Evolutionary conservation across 148 eudicot genomes (phyloP).

Genomic region (Silene latifolia): DNA sequence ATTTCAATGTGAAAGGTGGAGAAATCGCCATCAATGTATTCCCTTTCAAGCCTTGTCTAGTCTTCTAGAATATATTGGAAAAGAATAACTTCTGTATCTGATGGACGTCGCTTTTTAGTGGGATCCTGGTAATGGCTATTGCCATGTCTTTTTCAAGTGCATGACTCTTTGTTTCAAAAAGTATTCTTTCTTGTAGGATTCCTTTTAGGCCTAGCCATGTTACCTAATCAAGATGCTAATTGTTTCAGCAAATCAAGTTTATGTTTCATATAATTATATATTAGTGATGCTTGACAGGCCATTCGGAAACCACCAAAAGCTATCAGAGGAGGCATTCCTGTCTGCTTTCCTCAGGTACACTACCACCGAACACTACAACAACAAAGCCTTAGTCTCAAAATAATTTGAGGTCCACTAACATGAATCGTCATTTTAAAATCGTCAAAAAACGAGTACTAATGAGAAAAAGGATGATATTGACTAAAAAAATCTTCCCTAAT

Average conservation of each 20-base stretch:
- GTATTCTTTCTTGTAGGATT: constrained; percentile 11
- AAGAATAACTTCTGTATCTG: neutral
- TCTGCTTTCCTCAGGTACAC: constrained; percentile 79
- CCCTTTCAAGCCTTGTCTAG: neutral
- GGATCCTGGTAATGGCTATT: constrained; percentile 6
- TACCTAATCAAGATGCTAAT: neutral
- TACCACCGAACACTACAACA: neutral
- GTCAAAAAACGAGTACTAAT: neutral
- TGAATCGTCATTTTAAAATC: neutral
- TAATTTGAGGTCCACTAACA: neutral
- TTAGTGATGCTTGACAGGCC: constrained; percentile 40
- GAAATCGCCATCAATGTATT: neutral
- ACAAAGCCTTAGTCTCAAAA: neutral
- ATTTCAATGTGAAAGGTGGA: constrained; percentile 4
- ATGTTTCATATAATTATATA: neutral
- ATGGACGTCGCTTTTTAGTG: constrained; percentile 10
- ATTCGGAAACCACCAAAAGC: constrained; percentile 65
- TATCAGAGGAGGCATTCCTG: constrained; percentile 66
- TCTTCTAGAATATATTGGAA: constrained; percentile 5
- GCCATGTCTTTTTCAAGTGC: constrained; percentile 7
- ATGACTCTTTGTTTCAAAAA: constrained; percentile 20
- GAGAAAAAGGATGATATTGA: neutral
- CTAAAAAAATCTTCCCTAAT: neutral
- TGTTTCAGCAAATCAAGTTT: neutral
- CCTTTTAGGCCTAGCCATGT: constrained; percentile 5